Evolutionary conservation across 1,284 basidiomycete genomes (phyloP).

Genomic region (Ganoderma lingzhi): DNA sequence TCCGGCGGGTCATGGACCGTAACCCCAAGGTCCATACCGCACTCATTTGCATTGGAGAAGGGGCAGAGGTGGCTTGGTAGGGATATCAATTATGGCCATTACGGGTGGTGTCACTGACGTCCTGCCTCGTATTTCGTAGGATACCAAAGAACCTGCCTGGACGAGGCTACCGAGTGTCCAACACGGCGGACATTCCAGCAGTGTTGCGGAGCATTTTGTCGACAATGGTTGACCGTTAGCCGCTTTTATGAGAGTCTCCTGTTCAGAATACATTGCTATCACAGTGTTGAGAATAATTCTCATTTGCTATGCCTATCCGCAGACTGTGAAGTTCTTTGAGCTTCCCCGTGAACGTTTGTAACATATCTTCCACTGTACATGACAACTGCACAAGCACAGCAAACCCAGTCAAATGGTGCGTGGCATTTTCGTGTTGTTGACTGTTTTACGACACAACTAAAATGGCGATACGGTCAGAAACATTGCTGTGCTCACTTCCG

Average conservation of each 20-base stretch:
- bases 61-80: constrained; percentile 67
- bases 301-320: not conserved
- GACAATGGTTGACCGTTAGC: constrained; percentile 46
- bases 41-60: constrained; percentile 74
- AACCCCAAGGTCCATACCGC: constrained; percentile 72
- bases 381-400: not conserved
- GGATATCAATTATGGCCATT: constrained; percentile 21
- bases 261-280: not conserved
- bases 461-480: not conserved
- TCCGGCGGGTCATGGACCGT: constrained; percentile 63
- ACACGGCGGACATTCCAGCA: constrained; percentile 50
- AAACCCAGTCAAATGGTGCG: not conserved
- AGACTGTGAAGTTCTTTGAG: not conserved
- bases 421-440: not conserved
- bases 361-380: not conserved
- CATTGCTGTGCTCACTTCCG: not conserved
- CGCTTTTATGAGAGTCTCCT: not conserved
- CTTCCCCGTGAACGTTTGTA: not conserved
- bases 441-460: not conserved
- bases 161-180: constrained; percentile 45
- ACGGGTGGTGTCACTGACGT: too few relatives aligned
- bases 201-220: constrained; percentile 49
- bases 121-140: constrained; percentile 45
- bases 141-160: constrained; percentile 60
- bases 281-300: not conserved